Evolutionary conservation across 495 filamentous ascomycete genomes (phyloP), one percentile per base, ranked within the genome.

Genomic region (Podospora bellae-mahoneyi): DNA sequence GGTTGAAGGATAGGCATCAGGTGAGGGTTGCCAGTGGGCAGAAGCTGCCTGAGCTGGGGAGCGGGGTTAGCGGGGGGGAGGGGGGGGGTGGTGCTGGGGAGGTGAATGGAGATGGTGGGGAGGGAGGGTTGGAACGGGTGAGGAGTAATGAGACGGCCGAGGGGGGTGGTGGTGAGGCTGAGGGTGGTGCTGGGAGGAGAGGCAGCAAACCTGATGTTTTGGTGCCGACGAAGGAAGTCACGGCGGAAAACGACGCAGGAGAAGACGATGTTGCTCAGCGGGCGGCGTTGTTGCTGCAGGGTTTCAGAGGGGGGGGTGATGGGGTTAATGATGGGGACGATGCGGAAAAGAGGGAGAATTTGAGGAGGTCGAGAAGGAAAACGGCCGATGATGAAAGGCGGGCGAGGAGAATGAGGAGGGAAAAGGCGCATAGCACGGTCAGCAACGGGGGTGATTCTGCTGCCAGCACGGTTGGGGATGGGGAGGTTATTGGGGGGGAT

Each of bases 11-110:
- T 73, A 84, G 89, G n/a, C 92, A 97, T 75, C 90, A 96, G 76
- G 89, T 96, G n/a, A 91, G 94, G 64, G 85, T 96, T 65, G 92
- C 94, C 9, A 93, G 89, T 4, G 93, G 94, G 19, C 92, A 96
- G 72, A 86, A 91, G 72, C 89, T 93, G 32, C 92, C 92, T 1
- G 91, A 94, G 66, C 68, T 87, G 39, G 76, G 82, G 67, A 87
- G 86, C 56, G 79, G 84, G 27, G 78, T 82, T 26, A 83, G 81
- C 64, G 77, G 79, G 9, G 85, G 84, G 72, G 75, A 72, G 18
- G 77, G 69, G 6, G 64, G 76, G 7, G 60, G 65, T 9, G 64
- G 55, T 32, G 54, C 64, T 27, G 72, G 68, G 59, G 53, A 61
- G 16, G 69, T 64, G 6, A 87, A 86, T 58, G 79, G 84, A 26